Base-by-base conservation (phyloP, 2,329 filamentous ascomycete species). In the Aspergillus sp. region DNA sequence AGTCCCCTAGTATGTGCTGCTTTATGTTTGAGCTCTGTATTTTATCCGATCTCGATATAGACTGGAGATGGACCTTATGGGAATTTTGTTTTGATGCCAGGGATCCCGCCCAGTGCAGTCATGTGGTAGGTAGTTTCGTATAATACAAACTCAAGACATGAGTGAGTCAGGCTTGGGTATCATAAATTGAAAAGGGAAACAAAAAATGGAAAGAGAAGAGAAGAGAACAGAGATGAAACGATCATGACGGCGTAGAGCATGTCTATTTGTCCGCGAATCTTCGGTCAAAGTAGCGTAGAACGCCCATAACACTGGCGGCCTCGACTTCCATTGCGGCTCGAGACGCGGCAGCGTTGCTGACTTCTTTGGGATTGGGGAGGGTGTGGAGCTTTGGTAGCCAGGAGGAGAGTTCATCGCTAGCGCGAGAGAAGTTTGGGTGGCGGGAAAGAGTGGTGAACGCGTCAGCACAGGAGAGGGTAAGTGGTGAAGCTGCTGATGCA, bases 281-380 rank as follows among this genome's bases (percentile, higher is more conserved):
- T 54, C 91, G 83, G 70, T 93, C 91, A 77, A 93, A 93, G 65
- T 91, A 89, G 75, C 91, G 91, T 62, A 93, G 78, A n/a, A 93
- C 91, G 47, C 89, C 89, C 91, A 93, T 93, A 58, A 93, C 92
- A 74, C 90, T 93, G 0, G 91, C 91, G 7, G 91, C 90, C 77
- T 93, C 91, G 17, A 93, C 90, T 74, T 93, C 91, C 69, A 93
- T 87, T 1, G 90, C 87, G 47, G 84, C 83, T 54, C 77, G 68
- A 17, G 69, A 64, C 5, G 62, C 67, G 11, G 68, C 45, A 15
- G 55, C 22, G 8, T 49, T 46, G 69, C 25, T 72, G 59, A 78
- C 63, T 45, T 79, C 70, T 53, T 71, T 70, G 0, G 77, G 76
- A 46, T 76, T 74, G 7, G 77, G 77, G 8, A 80, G 83, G 19